Conservation (phyloP, 176 grass and related monocot species). For the Carex kokanica region DNA sequence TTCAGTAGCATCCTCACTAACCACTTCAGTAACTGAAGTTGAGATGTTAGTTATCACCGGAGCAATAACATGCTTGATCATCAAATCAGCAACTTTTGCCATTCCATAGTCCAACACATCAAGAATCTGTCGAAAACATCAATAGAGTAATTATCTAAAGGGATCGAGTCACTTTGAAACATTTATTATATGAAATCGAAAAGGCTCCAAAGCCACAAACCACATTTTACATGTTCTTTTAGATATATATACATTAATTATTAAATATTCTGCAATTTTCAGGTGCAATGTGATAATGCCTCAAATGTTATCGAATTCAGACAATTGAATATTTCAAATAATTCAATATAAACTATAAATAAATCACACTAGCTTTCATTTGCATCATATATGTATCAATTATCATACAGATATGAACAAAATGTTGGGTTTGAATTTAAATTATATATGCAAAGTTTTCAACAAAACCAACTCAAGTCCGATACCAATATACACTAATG, state of each 20-base stretch:
- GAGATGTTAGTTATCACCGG: slow-evolving; percentile 54
- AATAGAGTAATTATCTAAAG: slow-evolving; percentile 22
- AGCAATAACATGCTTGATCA: slow-evolving; percentile 68
- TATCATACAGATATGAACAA: not conserved
- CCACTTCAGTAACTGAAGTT: slow-evolving; percentile 46
- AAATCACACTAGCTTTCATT: not conserved
- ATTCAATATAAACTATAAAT: not conserved
- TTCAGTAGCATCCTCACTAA: slow-evolving; percentile 37
- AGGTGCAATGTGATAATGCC: not conserved
- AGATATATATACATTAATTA: not conserved
- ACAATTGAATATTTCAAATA: not conserved
- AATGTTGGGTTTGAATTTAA: not conserved
- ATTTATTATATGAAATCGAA: not conserved
- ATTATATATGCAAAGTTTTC: not conserved
- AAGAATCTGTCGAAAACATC: slow-evolving; percentile 47
- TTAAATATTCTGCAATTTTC: not conserved
- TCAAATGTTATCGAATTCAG: not conserved
- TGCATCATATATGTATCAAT: not conserved
- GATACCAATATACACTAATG: not conserved
- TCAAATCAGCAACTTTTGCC: slow-evolving; percentile 65
- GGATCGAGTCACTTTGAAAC: not conserved
- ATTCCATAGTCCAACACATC: slow-evolving; percentile 81
- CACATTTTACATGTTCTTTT: not conserved
- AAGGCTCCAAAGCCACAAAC: not conserved
- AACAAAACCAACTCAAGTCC: not conserved